Base-by-base conservation (phyloP, 805 yeast genomes). In the Starmerella ratchasimensis region DNA sequence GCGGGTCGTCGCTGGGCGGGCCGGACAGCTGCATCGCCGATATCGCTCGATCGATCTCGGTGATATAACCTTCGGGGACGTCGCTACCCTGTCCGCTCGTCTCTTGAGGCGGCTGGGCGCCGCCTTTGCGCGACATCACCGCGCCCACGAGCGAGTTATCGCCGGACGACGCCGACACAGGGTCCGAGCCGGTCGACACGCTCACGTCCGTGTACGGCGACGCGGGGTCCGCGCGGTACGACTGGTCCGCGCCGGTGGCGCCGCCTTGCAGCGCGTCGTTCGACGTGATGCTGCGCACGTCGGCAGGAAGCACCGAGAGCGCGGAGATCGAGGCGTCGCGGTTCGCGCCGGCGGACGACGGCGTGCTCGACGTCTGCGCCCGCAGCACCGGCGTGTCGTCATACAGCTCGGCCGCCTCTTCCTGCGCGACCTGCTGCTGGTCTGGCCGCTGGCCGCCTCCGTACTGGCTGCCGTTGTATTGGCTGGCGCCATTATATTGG, bases 1-100 rank as follows among this genome's bases (percentile, higher is more conserved):
- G 20, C 11, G 17, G 20, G 11, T 11, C 31, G 5, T 16, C 6
- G 31, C 20, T 6, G 7, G 14, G 20, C 10, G 10, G 25, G 11
- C 10, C 31, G 14, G 33, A n/a, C 20, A 13, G 11, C 37, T 35
- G 33, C 36, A 57, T 46, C 28, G 45, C 59, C 27, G 52, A 51
- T 25, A 63, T 55, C 13, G 67, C 67, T 28, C 58, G 58, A 38
- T 63, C 66, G 21, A 63, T 59, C 36, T 63, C 65, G 28, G 56
- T 53, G 9, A 33, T 18, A 15, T 35, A 32, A 21, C 34, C 33
- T 9, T 34, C 22, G 13, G 33, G 17, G 21, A 18, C 25, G 7
- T 22, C 24, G 7, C 10, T 7, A 22, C 24, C 24, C 24, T 7
- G 9, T 10, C 10, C 10, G 24, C 24, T 7, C 24, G 7, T 7